These are phyloP conservation scores for Globisporangium sylvaticum DNA, from an alignment of 352 stramenopile species.

Conservation along the genomic window DNA sequence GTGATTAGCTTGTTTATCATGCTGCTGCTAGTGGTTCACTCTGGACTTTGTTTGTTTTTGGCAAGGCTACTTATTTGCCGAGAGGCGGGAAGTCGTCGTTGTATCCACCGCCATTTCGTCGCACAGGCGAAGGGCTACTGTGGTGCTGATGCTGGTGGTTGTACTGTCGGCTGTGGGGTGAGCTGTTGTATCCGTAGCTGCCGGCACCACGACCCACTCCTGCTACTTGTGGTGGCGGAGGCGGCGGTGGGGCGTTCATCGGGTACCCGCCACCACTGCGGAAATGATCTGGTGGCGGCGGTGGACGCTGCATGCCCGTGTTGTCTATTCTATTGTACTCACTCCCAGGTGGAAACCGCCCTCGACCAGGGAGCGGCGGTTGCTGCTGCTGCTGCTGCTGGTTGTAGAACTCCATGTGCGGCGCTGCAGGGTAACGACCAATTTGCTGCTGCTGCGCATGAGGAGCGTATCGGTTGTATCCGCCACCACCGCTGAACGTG, in stretches of 20 bases:
- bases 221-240: constrained; percentile 19
- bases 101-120: constrained; percentile 31
- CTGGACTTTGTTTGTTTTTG: not conserved
- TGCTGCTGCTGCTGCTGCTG: constrained; percentile 20
- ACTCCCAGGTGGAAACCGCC: constrained; percentile 17
- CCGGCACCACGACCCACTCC: constrained; percentile 9
- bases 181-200: constrained; percentile 6
- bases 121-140: constrained; percentile 15
- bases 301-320: constrained; percentile 20
- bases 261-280: constrained; percentile 26
- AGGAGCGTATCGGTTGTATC: constrained; percentile 27
- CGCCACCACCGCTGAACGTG: not conserved
- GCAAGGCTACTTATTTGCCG: constrained; percentile 36
- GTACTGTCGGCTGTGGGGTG: constrained; percentile 8
- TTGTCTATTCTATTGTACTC: constrained; percentile 68
- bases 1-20: not conserved
- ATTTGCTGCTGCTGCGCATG: not conserved
- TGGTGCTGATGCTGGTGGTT: constrained; percentile 5
- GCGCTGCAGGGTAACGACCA: constrained; percentile 5
- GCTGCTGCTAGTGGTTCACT: not conserved
- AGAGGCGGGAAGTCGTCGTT: constrained; percentile 74
- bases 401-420: constrained; percentile 19
- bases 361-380: constrained; percentile 29
- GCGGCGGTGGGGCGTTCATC: constrained; percentile 27
- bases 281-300: constrained; percentile 38